Evolutionary conservation across 345 rosid genomes (phyloP).

Genomic region (Eucalyptus camaldulensis): DNA sequence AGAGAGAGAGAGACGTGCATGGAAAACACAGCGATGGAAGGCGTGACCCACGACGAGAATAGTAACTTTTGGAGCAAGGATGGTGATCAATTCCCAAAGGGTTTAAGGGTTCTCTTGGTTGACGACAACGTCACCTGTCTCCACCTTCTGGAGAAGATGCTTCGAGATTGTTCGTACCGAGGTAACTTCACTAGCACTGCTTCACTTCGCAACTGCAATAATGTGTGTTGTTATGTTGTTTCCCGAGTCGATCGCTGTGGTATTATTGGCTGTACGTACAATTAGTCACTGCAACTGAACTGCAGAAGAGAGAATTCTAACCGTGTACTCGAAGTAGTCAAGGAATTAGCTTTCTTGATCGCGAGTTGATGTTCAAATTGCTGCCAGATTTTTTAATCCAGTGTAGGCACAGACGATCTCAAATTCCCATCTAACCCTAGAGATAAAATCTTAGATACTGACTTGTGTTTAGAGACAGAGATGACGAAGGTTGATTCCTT

Average conservation of each 20-base stretch:
- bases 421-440: constrained; percentile 43
- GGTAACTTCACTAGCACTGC: not conserved
- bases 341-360: not conserved
- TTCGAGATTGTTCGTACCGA: not conserved
- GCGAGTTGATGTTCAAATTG: not conserved
- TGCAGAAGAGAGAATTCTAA: not conserved
- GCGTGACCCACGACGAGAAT: not conserved
- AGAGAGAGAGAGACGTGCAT: not conserved
- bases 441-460: constrained; percentile 32
- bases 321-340: not conserved
- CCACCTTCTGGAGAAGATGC: not conserved
- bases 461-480: constrained; percentile 17
- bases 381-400: constrained; percentile 68
- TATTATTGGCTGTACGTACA: not conserved
- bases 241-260: not conserved
- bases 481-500: not conserved
- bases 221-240: not conserved
- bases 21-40: not conserved
- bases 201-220: not conserved
- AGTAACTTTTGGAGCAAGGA: not conserved
- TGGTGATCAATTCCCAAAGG: not conserved
- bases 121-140: not conserved
- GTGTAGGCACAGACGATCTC: constrained; percentile 22
- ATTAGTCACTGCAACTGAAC: not conserved
- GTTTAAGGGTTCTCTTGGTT: not conserved